phyloP scores from a whole-genome alignment of 2,329 filamentous ascomycete species.

The Colletotrichum simmondsii region DNA sequence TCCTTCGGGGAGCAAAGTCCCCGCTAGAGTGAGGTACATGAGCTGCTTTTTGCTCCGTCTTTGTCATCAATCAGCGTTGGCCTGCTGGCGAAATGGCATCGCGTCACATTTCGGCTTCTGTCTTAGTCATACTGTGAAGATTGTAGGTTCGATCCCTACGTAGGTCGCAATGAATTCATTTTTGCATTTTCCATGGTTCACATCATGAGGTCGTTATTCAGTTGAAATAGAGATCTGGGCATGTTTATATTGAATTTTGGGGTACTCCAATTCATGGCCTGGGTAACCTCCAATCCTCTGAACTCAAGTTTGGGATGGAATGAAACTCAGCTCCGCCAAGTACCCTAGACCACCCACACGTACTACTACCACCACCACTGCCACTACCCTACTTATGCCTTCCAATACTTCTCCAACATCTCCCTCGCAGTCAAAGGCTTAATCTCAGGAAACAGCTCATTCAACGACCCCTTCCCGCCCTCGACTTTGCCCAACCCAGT shows the following conservation, averaged over 20 bases:
- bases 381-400: neutral
- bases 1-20: neutral
- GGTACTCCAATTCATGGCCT: neutral
- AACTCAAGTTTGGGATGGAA: neutral
- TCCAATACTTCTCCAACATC: slow-evolving; percentile 33
- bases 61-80: slow-evolving; percentile 3
- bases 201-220: neutral
- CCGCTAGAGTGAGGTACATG: neutral
- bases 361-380: too few species aligned
- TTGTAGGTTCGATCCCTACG: slow-evolving; percentile 35
- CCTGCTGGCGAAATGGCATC: slow-evolving; percentile 36
- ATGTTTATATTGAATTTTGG: too few species aligned
- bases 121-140: slow-evolving; percentile 32
- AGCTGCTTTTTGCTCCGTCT: fast-evolving
- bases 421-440: slow-evolving; percentile 38
- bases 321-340: neutral
- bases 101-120: slow-evolving; percentile 33
- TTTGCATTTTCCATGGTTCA: neutral
- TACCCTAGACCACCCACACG: too few species aligned
- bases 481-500: slow-evolving; percentile 35
- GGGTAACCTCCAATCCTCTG: too few species aligned
- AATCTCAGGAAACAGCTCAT: slow-evolving; percentile 42
- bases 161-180: slow-evolving; percentile 12
- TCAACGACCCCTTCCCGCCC: slow-evolving; percentile 33
- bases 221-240: neutral